phyloP scores from a whole-genome alignment of 257 asterid genomes.

The Ballota nigra region DNA sequence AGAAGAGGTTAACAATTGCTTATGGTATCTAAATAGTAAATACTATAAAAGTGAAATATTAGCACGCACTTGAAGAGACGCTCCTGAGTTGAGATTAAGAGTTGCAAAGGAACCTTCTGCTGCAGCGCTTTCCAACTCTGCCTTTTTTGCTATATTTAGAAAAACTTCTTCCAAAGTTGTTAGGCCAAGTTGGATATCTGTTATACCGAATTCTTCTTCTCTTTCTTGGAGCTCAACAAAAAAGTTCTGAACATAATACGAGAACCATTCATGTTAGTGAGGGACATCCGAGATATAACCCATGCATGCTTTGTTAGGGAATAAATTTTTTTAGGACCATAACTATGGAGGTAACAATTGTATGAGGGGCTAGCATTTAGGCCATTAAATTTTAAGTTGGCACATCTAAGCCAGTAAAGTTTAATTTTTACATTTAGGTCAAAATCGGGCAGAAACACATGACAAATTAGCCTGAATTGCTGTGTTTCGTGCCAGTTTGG shows the following conservation, averaged over 20 bases:
- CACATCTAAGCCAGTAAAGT: no score
- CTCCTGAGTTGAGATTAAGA: slow-evolving; percentile 58
- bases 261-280: not conserved
- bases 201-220: slow-evolving; percentile 57
- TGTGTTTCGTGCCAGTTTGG: no score
- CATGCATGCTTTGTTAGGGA: not conserved
- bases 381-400: no score
- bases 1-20: not conserved
- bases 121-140: slow-evolving; percentile 76
- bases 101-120: slow-evolving; percentile 64
- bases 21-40: not conserved
- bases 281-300: not conserved
- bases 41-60: not conserved
- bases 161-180: slow-evolving; percentile 90
- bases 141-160: slow-evolving; percentile 67
- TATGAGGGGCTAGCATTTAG: no score
- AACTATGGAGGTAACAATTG: no score
- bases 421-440: no score
- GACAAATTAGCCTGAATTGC: no score
- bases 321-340: no score
- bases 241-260: slow-evolving; percentile 46
- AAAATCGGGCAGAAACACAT: no score
- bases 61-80: slow-evolving; percentile 51
- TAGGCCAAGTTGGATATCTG: slow-evolving; percentile 87
- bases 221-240: slow-evolving; percentile 69